Base-by-base conservation (phyloP, 1,284 basidiomycete genomes). In the Omphalotus olearius region DNA sequence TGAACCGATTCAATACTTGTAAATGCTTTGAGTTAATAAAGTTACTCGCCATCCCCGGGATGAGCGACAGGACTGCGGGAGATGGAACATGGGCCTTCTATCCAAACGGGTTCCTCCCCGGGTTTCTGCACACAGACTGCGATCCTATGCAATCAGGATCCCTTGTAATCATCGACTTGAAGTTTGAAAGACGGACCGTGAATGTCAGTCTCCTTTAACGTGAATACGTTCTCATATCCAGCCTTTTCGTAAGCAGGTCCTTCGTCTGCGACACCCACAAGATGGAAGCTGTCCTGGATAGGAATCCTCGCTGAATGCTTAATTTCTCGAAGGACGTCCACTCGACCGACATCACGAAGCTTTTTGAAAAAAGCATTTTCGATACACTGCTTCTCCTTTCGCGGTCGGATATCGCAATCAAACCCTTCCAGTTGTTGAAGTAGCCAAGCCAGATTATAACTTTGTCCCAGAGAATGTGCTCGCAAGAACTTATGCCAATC, bases 181-280 rank as follows among this genome's bases (percentile, higher is more conserved):
- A 10, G n/a, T n/a, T 43, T 3, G 16, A 28, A 13, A 10, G 23
- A 20, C 57, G 47, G 60, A 85, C 85, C 86, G 57, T 78, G 88
- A 5, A 88, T 82, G 55, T 83, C 66, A 0, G 74, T 77, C 54
- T 76, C 72, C 3, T 64, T 62, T 16, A 88, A 62, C n/a, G 58
- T 69, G 57, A 70, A 84, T 1, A 86, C 76, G 54, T 83, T 73
- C 41, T 76, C 62, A 40, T 67, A 60, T 0, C 79, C 82, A 10
- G 66, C 69, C 10, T 60, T 60, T 33, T 68, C 66, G 56, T 89
- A 85, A 0, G 78, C 74, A 2, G 79, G 76, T 1, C 85, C 85
- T 67, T 90, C 88, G 60, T 90, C 88, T 5, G 85, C 84, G n/a
- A 91, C 74, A 2, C 89, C 89, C 16, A 90, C 85, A 3, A 91